These are phyloP conservation scores for Aspergillus piperis DNA, from an alignment of 2,329 filamentous ascomycete genomes.

Conservation along the genomic window DNA sequence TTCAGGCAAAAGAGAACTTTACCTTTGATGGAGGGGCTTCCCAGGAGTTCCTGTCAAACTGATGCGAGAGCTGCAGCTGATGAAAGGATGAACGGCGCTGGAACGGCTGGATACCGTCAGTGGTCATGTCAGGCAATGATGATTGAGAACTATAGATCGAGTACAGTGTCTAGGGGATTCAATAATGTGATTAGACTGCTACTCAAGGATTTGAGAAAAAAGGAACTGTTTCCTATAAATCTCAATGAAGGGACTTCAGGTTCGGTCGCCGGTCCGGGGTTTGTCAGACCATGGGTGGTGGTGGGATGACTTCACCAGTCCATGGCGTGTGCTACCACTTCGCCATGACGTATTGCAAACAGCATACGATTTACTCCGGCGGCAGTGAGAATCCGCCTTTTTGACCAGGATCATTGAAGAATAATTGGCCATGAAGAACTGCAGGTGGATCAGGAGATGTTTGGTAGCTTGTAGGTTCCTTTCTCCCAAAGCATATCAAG, in stretches of 20 bases:
- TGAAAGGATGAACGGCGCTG: conserved; percentile 35
- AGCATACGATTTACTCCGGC: background rate
- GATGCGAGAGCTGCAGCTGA: conserved; percentile 35
- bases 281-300: conserved; percentile 5
- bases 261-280: background rate
- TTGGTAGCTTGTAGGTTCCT: background rate
- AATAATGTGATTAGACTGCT: background rate
- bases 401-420: background rate
- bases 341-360: conserved; percentile 16
- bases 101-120: conserved; percentile 14
- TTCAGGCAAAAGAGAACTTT: conserved; percentile 14
- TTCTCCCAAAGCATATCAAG: background rate
- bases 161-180: background rate
- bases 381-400: background rate
- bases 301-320: conserved; percentile 17
- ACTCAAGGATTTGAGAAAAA: background rate
- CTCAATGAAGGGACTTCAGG: background rate
- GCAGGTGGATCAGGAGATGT: background rate
- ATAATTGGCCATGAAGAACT: background rate
- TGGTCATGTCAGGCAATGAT: conserved; percentile 3
- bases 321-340: background rate
- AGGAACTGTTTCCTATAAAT: background rate
- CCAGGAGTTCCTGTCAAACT: conserved; percentile 39
- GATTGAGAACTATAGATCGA: background rate
- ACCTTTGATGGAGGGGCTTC: conserved; percentile 41